Base-by-base conservation (phyloP, 148 eudicot species). In the Rhododendron kiyosumense region DNA sequence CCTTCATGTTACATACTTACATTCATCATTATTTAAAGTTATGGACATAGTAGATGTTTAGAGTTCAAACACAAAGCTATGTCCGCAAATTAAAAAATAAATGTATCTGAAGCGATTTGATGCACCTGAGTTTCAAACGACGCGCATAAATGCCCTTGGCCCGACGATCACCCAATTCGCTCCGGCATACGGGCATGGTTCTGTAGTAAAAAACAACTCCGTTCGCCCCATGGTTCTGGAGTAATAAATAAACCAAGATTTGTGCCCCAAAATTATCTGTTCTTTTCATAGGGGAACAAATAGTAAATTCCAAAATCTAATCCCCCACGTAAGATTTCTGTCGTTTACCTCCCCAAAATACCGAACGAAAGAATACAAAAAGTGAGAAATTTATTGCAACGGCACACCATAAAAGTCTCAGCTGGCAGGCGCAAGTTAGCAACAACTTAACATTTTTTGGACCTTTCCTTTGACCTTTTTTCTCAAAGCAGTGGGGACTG, bases 391-490 rank as follows among this genome's bases (percentile, higher is more conserved):
- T 81, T 41, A 81, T 30, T 81, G 84, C 30, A 22, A 59, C n/a
- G 65, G 83, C 45, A 51, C 22, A 51, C 22, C 4, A 54, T 54
- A 12, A 51, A 49, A 32, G 83, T 51, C 83, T 1, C 12, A 9
- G 69, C 45, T 34, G 81, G 36, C 65, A 20, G 45, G 85, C 79
- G 79, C 79, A 48, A 20, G 41, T 73, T 73, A 84, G 79, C 79
- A 73, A 78, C 69, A 30, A 75, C 36, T 24, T 24, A 1, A 7
- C 20, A 10, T 73, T 32, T 51, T 83, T 18, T 48, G 79, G 69
- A 74, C 81, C 86, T 22, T 83, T 30, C 45, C 49, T 73, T 48
- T 11, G 36, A 9, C 26, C 28, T 3, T 24, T 78, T 41, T 3
- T 11, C 48, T 8, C 4, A 22, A 3, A 43, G 4, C 4, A 26